A percentile compares a stretch with the other conserved stretches of the same genome.
Conservation (phyloP, 148 eudicot species). For the Rheum nobile region DNA sequence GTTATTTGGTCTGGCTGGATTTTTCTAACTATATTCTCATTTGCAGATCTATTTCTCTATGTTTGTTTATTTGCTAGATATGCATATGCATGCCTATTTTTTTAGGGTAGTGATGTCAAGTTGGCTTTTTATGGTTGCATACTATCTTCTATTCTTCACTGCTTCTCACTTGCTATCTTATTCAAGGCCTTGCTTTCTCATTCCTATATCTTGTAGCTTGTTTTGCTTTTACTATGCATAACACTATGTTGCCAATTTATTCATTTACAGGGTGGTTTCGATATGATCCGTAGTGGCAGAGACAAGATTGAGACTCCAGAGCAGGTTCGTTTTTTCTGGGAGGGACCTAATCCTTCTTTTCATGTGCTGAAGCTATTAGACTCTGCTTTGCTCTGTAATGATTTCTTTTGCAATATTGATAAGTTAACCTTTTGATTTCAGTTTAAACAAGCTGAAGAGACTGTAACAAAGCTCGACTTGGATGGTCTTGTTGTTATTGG, state of each 20-base stretch:
- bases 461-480: constrained; percentile 76
- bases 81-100: not conserved
- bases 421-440: constrained; percentile 19
- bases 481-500: constrained; percentile 99
- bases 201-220: not conserved
- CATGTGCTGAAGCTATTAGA: not conserved
- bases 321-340: constrained; percentile 44
- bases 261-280: constrained; percentile 86
- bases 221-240: not conserved
- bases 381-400: too few species aligned
- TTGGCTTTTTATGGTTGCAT: not conserved
- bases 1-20: not conserved
- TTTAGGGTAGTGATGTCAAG: not conserved
- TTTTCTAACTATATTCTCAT: not conserved
- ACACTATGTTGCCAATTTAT: not conserved
- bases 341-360: not conserved
- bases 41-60: not conserved
- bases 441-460: constrained; percentile 98
- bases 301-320: constrained; percentile 99
- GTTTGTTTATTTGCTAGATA: not conserved
- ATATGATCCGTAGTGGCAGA: constrained; percentile 95
- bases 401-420: constrained; percentile 6
- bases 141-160: too few species aligned
- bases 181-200: not conserved
- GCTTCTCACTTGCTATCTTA: not conserved